Conservation (phyloP, 164 flowering plant species). For the Annona squamosa region DNA sequence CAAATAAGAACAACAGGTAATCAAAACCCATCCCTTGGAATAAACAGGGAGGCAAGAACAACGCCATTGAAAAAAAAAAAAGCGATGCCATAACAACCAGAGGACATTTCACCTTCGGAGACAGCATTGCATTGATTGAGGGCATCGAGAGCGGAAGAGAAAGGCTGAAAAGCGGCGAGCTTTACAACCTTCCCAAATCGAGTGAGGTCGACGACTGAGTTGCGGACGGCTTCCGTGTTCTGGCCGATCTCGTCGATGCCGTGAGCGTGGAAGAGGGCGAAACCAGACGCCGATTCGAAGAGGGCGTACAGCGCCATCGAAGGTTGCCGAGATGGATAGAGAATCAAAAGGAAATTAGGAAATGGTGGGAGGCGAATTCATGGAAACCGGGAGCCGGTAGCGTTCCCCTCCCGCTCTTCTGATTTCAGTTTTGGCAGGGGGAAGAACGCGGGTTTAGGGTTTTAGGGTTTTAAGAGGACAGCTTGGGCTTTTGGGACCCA, state of each 20-base stretch:
- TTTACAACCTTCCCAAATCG: slow-evolving; percentile 87
- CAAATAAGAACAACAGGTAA: background rate
- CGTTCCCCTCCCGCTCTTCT: no score
- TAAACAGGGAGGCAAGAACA: background rate
- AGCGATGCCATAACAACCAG: background rate
- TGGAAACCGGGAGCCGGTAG: no score
- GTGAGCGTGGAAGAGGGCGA: slow-evolving; percentile 49
- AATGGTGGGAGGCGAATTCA: background rate
- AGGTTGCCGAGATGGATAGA: background rate
- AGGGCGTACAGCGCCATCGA: slow-evolving; percentile 55
- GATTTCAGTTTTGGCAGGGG: no score
- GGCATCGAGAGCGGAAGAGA: slow-evolving; percentile 80
- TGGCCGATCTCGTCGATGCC: slow-evolving; percentile 89
- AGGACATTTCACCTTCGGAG: slow-evolving; percentile 59
- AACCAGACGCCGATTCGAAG: slow-evolving; percentile 77
- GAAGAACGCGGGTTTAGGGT: no score
- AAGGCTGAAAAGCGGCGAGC: slow-evolving; percentile 70
- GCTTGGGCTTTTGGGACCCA: no score
- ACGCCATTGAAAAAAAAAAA: background rate
- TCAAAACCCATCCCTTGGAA: background rate
- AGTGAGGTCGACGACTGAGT: slow-evolving; percentile 61
- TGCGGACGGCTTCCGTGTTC: slow-evolving; percentile 78
- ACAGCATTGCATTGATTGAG: slow-evolving; percentile 81
- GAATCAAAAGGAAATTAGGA: background rate
- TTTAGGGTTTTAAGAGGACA: no score